Evolutionary conservation across 1,284 basidiomycete species (phyloP).

Genomic region (Irpex sp.): DNA sequence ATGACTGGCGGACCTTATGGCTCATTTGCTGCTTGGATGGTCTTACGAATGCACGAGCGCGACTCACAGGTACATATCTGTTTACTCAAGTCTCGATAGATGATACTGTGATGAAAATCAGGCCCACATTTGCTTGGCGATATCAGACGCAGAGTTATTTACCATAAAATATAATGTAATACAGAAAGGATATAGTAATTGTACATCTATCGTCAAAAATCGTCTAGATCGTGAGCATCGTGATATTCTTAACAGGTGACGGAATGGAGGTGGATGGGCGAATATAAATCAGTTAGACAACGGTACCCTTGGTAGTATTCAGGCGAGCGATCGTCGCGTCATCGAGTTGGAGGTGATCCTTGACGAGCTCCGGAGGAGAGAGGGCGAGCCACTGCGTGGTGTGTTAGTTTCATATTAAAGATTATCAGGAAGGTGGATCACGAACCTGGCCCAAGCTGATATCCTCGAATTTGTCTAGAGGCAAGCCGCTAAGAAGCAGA

Average conservation of each 20-base stretch:
- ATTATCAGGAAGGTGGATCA: neutral
- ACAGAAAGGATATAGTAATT: neutral
- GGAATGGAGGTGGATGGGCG: too few species aligned
- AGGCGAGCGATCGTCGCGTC: constrained; percentile 49
- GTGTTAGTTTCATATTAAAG: neutral
- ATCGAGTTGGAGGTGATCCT: constrained; percentile 54
- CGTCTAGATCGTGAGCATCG: neutral
- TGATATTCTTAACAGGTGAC: neutral
- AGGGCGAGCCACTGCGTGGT: constrained; percentile 59
- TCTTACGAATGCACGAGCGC: too few species aligned
- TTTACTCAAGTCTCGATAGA: too few species aligned
- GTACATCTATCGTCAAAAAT: neutral
- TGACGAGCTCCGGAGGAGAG: constrained; percentile 57
- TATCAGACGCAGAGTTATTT: too few species aligned
- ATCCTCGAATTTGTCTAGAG: constrained; percentile 51
- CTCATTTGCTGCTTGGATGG: too few species aligned
- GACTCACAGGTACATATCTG: too few species aligned
- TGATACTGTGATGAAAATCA: too few species aligned
- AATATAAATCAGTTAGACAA: constrained; percentile 18
- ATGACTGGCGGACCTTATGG: too few species aligned
- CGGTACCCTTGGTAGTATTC: constrained; percentile 51
- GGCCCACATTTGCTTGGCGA: too few species aligned
- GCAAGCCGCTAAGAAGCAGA: neutral
- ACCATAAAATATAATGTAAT: neutral
- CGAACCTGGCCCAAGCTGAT: constrained; percentile 51